These are phyloP conservation scores for Ophiocytium majus DNA, from an alignment of 352 stramenopile genomes.

Conservation along the genomic window DNA sequence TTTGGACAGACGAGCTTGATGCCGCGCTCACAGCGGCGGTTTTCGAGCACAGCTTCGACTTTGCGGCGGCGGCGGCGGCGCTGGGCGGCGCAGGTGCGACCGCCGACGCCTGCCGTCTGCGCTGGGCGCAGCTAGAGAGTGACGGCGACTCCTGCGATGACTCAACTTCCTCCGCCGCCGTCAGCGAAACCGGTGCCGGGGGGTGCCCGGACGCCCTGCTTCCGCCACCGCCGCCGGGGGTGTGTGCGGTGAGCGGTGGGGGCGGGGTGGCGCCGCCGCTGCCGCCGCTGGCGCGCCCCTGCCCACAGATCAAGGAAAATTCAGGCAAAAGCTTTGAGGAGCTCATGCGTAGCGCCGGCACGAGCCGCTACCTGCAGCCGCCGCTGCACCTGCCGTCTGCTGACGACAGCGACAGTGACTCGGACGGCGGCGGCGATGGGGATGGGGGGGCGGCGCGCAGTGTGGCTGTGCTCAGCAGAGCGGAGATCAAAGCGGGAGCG, in stretches of 20 bases:
- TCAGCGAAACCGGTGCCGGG: not conserved
- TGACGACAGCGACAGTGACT: not conserved
- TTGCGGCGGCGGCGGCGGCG: not conserved
- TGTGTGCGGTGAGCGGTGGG: no score
- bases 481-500: not conserved
- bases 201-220: no score
- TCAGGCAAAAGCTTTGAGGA: not conserved
- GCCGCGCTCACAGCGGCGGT: constrained; percentile 7
- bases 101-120: constrained; percentile 25
- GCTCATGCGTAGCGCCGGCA: not conserved
- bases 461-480: not conserved
- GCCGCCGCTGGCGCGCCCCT: not conserved
- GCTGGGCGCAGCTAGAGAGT: constrained; percentile 19
- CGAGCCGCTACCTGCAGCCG: constrained; percentile 28
- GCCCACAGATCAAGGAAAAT: not conserved
- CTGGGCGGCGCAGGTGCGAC: not conserved
- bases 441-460: no score
- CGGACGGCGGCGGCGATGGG: not conserved
- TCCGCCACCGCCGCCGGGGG: not conserved
- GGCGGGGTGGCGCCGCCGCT: constrained; percentile 5
- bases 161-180: not conserved
- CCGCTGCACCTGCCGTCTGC: constrained; percentile 28
- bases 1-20: constrained; percentile 9
- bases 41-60: constrained; percentile 24
- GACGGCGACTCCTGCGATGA: constrained; percentile 8